A percentile compares a stretch with the other conserved stretches of the same genome.
Evolutionary conservation across 805 yeast genomes (phyloP).

Genomic region (Myxozyma lipomycoides): DNA sequence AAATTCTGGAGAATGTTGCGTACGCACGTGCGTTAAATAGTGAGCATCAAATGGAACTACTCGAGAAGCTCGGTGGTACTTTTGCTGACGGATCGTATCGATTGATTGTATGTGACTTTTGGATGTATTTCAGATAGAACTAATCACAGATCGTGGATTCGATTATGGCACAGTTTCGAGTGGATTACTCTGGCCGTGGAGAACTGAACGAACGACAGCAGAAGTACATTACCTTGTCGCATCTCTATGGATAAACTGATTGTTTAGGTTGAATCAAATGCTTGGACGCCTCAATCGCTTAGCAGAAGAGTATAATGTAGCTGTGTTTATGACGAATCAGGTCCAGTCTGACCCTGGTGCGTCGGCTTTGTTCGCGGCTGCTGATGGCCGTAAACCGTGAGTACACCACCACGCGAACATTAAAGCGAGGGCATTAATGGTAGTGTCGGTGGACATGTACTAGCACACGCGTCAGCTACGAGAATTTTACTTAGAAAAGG

Average conservation of each 20-base stretch:
- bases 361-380: conserved; percentile 69
- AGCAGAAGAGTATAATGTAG: conserved; percentile 75
- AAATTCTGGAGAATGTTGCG: conserved; percentile 57
- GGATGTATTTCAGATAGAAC: not conserved
- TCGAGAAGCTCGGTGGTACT: conserved; percentile 62
- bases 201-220: conserved; percentile 74
- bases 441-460: conserved; percentile 71
- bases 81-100: conserved; percentile 64
- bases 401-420: too few species aligned
- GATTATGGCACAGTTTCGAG: conserved; percentile 74
- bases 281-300: conserved; percentile 51
- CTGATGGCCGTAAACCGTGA: conserved; percentile 74
- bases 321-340: conserved; percentile 71
- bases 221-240: conserved; percentile 44
- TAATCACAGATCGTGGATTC: conserved; percentile 52
- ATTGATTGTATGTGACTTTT: conserved; percentile 41
- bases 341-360: conserved; percentile 83
- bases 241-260: not conserved
- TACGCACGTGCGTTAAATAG: conserved; percentile 74
- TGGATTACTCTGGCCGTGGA: conserved; percentile 75
- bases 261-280: conserved; percentile 49
- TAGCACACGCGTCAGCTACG: conserved; percentile 68
- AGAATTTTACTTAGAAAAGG: conserved; percentile 70
- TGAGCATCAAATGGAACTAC: conserved; percentile 72
- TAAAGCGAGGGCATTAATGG: too few species aligned